Evolutionary conservation across 2,329 filamentous ascomycete species (phyloP).

Genomic region (Monilinia aucupariae): DNA sequence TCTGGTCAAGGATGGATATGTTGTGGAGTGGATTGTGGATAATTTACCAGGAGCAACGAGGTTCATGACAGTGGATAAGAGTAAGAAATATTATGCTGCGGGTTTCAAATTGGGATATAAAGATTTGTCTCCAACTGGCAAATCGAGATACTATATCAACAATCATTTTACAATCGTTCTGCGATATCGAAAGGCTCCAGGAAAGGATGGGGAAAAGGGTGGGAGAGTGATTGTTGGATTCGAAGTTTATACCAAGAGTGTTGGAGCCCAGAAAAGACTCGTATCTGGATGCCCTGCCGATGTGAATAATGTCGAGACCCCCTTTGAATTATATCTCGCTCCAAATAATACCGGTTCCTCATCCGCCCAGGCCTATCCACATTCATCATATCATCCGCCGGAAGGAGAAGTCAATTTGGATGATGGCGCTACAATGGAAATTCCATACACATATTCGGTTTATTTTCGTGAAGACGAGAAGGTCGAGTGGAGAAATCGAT

Average conservation of each 20-base stretch:
- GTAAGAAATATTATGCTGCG: constrained; percentile 79
- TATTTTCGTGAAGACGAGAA: constrained; percentile 80
- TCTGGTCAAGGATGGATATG: constrained; percentile 71
- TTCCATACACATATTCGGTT: constrained; percentile 84
- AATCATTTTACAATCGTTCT: constrained; percentile 86
- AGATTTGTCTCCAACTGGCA: constrained; percentile 55
- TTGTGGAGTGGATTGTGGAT: constrained; percentile 91
- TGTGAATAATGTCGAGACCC: constrained; percentile 55
- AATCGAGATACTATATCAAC: constrained; percentile 68
- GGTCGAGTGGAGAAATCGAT: constrained; percentile 77
- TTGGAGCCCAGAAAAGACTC: constrained; percentile 55
- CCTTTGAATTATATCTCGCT: constrained; percentile 63
- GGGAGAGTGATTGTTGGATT: constrained; percentile 82
- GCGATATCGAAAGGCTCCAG: constrained; percentile 67
- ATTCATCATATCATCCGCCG: constrained; percentile 52
- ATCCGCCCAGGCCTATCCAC: constrained; percentile 44
- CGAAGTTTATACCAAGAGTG: constrained; percentile 83
- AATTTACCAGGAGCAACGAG: constrained; percentile 85
- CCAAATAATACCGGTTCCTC: constrained; percentile 54
- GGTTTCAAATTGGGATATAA: constrained; percentile 84
- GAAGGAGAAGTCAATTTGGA: constrained; percentile 52
- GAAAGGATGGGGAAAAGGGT: constrained; percentile 60
- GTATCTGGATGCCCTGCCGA: constrained; percentile 63
- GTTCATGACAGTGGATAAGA: constrained; percentile 81
- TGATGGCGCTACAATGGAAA: constrained; percentile 60